A percentile compares a stretch with the other conserved stretches of the same genome.
phyloP scores from a whole-genome alignment of 106 monocot genomes.

The Gastrodia elata region DNA sequence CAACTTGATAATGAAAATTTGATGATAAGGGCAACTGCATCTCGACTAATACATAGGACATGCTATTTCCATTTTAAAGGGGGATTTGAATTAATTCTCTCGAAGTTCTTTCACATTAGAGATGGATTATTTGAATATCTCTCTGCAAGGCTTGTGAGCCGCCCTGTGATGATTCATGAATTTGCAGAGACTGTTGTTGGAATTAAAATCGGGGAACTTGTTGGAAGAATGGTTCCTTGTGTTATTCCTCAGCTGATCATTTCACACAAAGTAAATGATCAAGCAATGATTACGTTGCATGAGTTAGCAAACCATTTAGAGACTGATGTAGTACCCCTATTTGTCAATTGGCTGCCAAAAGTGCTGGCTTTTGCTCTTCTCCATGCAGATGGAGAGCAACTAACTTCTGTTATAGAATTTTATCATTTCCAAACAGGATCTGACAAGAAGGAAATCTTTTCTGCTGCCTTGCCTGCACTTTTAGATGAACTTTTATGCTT shows the following conservation, averaged over 20 bases:
- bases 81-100: conserved; percentile 58
- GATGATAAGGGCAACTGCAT: conserved; percentile 45
- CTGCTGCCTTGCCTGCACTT: conserved; percentile 83
- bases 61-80: conserved; percentile 44
- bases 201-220: conserved; percentile 53
- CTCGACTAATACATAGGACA: conserved; percentile 48
- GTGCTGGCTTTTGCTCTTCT: conserved; percentile 89
- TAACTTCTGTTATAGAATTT: conserved; percentile 76
- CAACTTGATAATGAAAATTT: conserved; percentile 64
- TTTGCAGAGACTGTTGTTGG: conserved; percentile 78
- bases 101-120: conserved; percentile 50
- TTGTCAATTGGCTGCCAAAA: conserved; percentile 82
- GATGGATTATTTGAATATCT: conserved; percentile 76
- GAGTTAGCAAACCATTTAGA: conserved; percentile 65
- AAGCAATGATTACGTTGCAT: conserved; percentile 42
- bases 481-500: conserved; percentile 91
- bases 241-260: conserved; percentile 78
- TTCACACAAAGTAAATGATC: conserved; percentile 51
- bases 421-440: conserved; percentile 79
- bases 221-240: conserved; percentile 66
- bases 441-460: conserved; percentile 84
- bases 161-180: conserved; percentile 50
- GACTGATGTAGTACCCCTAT: conserved; percentile 54
- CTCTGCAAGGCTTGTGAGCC: conserved; percentile 42
- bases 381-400: conserved; percentile 41